These are phyloP conservation scores for Septoria linicola DNA, from an alignment of 2,329 filamentous ascomycete genomes.

Conservation along the genomic window DNA sequence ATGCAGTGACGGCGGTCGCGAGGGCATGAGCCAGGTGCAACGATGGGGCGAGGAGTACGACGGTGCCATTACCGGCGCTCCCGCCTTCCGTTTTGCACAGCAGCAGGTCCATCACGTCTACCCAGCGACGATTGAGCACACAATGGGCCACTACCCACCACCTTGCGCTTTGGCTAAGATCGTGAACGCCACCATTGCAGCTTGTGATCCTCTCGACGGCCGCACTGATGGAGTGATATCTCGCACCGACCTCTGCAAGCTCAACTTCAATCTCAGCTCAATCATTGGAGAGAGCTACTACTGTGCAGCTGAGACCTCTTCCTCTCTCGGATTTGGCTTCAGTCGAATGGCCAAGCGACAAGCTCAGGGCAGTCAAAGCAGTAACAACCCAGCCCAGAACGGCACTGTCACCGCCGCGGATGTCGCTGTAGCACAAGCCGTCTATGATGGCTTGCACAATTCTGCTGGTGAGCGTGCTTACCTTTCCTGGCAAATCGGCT, in stretches of 20 bases:
- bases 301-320: conserved; percentile 39
- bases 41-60: conserved; percentile 51
- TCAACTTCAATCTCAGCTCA: conserved; percentile 47
- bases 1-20: conserved; percentile 54
- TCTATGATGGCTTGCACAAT: conserved; percentile 43
- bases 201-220: conserved; percentile 57
- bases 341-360: conserved; percentile 4
- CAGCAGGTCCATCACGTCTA: conserved; percentile 48
- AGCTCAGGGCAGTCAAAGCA: conserved; percentile 27
- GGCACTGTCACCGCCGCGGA: conserved; percentile 34
- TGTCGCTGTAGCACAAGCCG: conserved; percentile 35
- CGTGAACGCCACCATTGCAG: conserved; percentile 54
- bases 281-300: conserved; percentile 49
- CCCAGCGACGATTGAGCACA: conserved; percentile 42
- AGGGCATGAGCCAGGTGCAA: conserved; percentile 52
- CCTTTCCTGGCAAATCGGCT: conserved; percentile 40
- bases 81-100: conserved; percentile 47
- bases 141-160: conserved; percentile 42
- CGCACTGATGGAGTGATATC: conserved; percentile 54
- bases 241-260: conserved; percentile 49
- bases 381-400: conserved; percentile 27
- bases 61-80: conserved; percentile 47
- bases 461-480: conserved; percentile 43
- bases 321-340: conserved; percentile 20
- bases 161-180: conserved; percentile 52